phyloP scores from a whole-genome alignment of 2,329 filamentous ascomycete genomes.

The Didymella lethalis region DNA sequence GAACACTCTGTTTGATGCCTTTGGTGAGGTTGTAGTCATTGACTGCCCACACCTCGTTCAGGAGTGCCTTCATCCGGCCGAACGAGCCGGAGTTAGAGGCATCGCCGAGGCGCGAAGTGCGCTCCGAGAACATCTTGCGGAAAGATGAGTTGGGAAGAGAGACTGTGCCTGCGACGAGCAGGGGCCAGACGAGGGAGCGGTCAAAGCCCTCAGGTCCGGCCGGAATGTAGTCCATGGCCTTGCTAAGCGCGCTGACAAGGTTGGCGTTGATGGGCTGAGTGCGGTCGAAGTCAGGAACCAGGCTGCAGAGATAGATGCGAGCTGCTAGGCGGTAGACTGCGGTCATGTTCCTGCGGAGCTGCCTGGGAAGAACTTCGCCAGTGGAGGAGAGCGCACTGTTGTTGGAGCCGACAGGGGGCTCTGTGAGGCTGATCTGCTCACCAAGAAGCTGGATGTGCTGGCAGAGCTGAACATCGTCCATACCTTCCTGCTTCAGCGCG shows the following conservation, averaged over 20 bases:
- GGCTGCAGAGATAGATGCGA: conserved; percentile 94
- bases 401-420: conserved; percentile 61
- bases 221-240: conserved; percentile 82
- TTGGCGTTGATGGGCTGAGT: conserved; percentile 75
- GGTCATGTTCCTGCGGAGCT: conserved; percentile 88
- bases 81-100: conserved; percentile 83
- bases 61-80: conserved; percentile 78
- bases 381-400: conserved; percentile 65
- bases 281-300: conserved; percentile 87
- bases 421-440: conserved; percentile 83
- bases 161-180: conserved; percentile 84
- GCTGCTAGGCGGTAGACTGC: conserved; percentile 90
- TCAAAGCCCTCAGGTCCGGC: conserved; percentile 84
- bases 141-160: conserved; percentile 77
- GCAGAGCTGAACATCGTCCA: conserved; percentile 86
- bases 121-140: conserved; percentile 78
- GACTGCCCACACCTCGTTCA: conserved; percentile 81
- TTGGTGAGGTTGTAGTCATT: conserved; percentile 69
- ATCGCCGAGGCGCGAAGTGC: conserved; percentile 77
- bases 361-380: conserved; percentile 79
- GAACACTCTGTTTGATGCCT: conserved; percentile 71
- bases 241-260: conserved; percentile 79
- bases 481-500: conserved; percentile 77
- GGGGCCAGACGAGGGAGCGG: conserved; percentile 89
- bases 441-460: conserved; percentile 88